Evolutionary conservation across 345 rosid genomes (phyloP).

Genomic region (Luvunga scandens): DNA sequence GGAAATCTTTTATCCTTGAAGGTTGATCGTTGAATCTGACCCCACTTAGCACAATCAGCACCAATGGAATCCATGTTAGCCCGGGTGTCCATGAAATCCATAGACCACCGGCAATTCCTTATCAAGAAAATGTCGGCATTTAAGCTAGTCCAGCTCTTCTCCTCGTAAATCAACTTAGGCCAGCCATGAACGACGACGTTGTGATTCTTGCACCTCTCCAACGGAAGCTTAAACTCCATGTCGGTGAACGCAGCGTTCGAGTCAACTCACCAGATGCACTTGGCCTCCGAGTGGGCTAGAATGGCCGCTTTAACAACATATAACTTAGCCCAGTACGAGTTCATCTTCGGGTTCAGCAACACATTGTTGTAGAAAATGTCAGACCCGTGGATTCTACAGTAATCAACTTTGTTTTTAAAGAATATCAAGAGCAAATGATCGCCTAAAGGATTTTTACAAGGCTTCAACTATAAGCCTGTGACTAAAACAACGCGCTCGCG

Average conservation of each 20-base stretch:
- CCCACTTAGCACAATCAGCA: constrained; percentile 63
- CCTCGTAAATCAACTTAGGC: constrained; percentile 55
- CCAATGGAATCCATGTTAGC: constrained; percentile 67
- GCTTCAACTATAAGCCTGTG: constrained; percentile 78
- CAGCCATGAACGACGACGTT: constrained; percentile 94
- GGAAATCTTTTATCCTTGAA: constrained; percentile 85
- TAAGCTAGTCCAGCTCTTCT: constrained; percentile 78
- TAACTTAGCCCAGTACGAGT: constrained; percentile 75
- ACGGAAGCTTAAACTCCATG: constrained; percentile 85
- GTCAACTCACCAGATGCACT: constrained; percentile 99
- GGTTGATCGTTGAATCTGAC: constrained; percentile 53
- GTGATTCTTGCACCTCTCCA: constrained; percentile 53
- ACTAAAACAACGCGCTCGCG: constrained; percentile 62
- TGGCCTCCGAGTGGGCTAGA: constrained; percentile 96
- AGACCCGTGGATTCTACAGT: constrained; percentile 79
- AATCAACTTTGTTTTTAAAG: constrained; percentile 92
- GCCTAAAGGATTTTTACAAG: constrained; percentile 86
- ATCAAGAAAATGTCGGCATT: constrained; percentile 85
- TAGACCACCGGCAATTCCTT: constrained; percentile 95
- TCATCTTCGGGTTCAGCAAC: constrained; percentile 78
- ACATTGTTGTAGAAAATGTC: constrained; percentile 83
- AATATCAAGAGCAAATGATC: constrained; percentile 79
- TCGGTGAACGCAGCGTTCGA: constrained; percentile 91
- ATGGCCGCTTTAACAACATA: constrained; percentile 77
- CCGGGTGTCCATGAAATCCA: constrained; percentile 85